Base-by-base conservation (phyloP, 192 early-diverging fungal species). In the Entomortierella lignicola region DNA sequence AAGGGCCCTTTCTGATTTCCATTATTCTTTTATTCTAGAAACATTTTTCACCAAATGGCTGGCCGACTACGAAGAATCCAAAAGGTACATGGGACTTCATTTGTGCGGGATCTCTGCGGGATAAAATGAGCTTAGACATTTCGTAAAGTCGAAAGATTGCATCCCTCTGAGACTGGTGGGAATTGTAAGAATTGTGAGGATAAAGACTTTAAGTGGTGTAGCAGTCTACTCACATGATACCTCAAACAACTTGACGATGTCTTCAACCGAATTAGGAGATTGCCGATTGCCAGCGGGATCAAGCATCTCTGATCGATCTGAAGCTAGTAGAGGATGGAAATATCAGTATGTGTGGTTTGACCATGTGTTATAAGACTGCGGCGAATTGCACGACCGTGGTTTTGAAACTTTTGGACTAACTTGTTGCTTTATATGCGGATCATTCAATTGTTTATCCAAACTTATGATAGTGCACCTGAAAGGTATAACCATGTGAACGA, bases 391-490 rank as follows among this genome's bases (percentile, higher is more conserved):
- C n/a, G n/a, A n/a, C n/a, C n/a, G n/a, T n/a, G n/a, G n/a, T n/a
- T n/a, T n/a, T n/a, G n/a, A n/a, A n/a, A n/a, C n/a, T n/a, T n/a
- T n/a, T n/a, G n/a, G n/a, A n/a, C n/a, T n/a, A n/a, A n/a, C n/a
- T n/a, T n/a, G n/a, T n/a, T n/a, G n/a, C n/a, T n/a, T n/a, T n/a
- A n/a, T n/a, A n/a, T n/a, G n/a, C n/a, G n/a, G n/a, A n/a, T n/a
- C n/a, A n/a, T n/a, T n/a, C n/a, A n/a, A n/a, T n/a, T n/a, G n/a
- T n/a, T n/a, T n/a, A n/a, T n/a, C n/a, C n/a, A n/a, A n/a, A n/a
- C n/a, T n/a, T n/a, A n/a, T n/a, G n/a, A 57, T 54, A 79, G 75
- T 79, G 75, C 75, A 79, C 30, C 53, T 79, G 68, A 79, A 79
- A 50, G 75, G 75, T 79, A 66, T 25, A 30, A 50, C 34, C 34